A percentile compares a stretch with the other conserved stretches of the same genome.
These are phyloP conservation scores for Fusarium solani-melongenae DNA, from an alignment of 2,329 filamentous ascomycete genomes.

Conservation along the genomic window DNA sequence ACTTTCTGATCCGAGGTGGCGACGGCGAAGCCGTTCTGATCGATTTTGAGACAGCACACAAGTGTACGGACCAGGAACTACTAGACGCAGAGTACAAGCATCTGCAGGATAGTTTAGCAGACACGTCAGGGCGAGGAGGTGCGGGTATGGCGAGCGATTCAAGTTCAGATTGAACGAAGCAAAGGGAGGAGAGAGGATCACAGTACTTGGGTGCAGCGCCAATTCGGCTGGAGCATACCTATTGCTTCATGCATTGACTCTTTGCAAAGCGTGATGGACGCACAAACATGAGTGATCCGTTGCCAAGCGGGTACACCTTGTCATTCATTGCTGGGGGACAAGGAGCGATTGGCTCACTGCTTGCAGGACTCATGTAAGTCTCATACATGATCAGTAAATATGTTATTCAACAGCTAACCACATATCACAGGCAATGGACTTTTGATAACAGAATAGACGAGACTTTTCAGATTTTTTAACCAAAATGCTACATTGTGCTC, in stretches of 20 bases:
- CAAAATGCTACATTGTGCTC: slow-evolving; percentile 12
- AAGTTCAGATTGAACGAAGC: slow-evolving; percentile 35
- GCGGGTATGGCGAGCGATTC: slow-evolving; percentile 42
- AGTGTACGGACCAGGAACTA: slow-evolving; percentile 32
- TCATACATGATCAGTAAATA: background rate
- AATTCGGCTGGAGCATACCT: background rate
- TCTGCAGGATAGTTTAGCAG: slow-evolving; percentile 36
- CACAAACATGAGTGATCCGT: background rate
- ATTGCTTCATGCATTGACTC: background rate
- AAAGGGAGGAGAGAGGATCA: background rate
- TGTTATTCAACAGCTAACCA: slow-evolving; percentile 3
- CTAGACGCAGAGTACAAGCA: slow-evolving; percentile 40
- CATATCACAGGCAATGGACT: slow-evolving; percentile 10
- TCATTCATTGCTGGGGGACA: background rate
- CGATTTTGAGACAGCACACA: slow-evolving; percentile 49
- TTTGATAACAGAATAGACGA: slow-evolving; percentile 24
- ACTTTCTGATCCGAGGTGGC: slow-evolving; percentile 46
- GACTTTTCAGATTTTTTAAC: slow-evolving; percentile 16
- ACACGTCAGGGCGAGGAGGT: slow-evolving; percentile 40
- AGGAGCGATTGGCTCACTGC: background rate
- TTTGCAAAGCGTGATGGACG: background rate
- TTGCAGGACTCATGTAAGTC: background rate
- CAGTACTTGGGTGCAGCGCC: background rate
- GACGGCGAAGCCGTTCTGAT: slow-evolving; percentile 41
- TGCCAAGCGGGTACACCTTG: background rate